These are phyloP conservation scores for Rhynchospora breviuscula DNA, from an alignment of 176 grass and related monocot genomes.

Conservation along the genomic window DNA sequence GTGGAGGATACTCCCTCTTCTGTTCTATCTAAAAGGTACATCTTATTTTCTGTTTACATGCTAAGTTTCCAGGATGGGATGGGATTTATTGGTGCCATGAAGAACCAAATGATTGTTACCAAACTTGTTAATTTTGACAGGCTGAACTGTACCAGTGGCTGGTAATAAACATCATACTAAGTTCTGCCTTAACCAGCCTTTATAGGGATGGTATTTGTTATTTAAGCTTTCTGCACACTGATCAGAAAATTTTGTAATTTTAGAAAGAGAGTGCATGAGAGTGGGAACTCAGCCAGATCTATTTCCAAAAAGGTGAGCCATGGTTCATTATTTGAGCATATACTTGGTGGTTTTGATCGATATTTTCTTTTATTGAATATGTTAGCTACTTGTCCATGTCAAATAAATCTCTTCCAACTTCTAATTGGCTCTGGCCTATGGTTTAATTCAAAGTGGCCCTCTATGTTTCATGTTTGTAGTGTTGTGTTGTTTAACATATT, in stretches of 20 bases:
- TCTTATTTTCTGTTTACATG: not conserved
- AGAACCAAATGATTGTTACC: not conserved
- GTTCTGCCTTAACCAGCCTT: not conserved
- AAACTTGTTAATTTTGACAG: not conserved
- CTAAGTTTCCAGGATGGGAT: not conserved
- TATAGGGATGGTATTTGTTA: not conserved
- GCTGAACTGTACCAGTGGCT: not conserved
- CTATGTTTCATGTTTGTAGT: not conserved
- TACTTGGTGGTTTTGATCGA: not conserved
- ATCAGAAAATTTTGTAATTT: not conserved
- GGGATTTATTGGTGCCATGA: not conserved
- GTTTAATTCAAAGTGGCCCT: not conserved
- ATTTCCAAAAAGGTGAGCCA: constrained; percentile 55
- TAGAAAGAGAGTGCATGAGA: constrained; percentile 50
- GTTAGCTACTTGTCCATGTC: not conserved
- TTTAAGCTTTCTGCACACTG: not conserved
- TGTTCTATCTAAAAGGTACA: constrained; percentile 54
- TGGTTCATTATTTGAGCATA: not conserved
- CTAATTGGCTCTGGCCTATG: not conserved
- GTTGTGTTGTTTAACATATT: not conserved
- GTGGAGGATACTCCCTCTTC: constrained; percentile 18
- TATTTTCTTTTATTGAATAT: not conserved
- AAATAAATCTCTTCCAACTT: not conserved
- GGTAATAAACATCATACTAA: not conserved
- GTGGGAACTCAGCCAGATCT: constrained; percentile 42